phyloP scores from a whole-genome alignment of 75 land plant species.

The Sequoia sempervirens region DNA sequence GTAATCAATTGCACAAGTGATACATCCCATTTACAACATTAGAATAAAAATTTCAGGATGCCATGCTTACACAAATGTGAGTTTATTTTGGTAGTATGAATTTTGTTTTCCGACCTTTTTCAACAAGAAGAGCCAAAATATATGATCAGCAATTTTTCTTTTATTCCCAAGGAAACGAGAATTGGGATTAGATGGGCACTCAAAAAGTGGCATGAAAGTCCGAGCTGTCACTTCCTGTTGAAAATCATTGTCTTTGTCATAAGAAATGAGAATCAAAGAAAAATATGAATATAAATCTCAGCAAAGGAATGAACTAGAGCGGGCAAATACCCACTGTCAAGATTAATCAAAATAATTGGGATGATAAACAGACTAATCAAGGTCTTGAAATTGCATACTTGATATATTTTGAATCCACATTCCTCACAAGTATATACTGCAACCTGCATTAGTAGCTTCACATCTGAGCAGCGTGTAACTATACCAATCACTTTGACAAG shows the following conservation, averaged over 20 bases:
- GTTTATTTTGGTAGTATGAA: background rate
- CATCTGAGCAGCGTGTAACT: constrained; percentile 95
- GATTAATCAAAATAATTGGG: background rate
- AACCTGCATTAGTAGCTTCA: constrained; percentile 95
- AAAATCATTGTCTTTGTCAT: background rate
- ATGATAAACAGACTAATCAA: background rate
- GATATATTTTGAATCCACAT: constrained; percentile 95
- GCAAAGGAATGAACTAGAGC: background rate
- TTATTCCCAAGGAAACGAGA: background rate
- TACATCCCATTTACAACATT: background rate
- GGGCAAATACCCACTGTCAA: background rate
- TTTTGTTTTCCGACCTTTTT: background rate
- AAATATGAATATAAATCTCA: background rate
- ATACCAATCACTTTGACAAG: constrained; percentile 94
- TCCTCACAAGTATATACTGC: constrained; percentile 98
- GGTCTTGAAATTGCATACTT: constrained; percentile 32
- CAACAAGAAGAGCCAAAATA: background rate
- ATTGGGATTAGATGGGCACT: constrained; percentile 63
- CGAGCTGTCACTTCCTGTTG: constrained; percentile 96
- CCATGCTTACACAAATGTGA: background rate
- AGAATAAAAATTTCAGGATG: background rate
- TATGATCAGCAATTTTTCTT: background rate
- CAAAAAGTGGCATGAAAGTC: constrained; percentile 89
- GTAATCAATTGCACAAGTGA: background rate
- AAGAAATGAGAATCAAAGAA: background rate